Evolutionary conservation across 495 filamentous ascomycete genomes (phyloP).

Genomic region (Lophium mytilinum): DNA sequence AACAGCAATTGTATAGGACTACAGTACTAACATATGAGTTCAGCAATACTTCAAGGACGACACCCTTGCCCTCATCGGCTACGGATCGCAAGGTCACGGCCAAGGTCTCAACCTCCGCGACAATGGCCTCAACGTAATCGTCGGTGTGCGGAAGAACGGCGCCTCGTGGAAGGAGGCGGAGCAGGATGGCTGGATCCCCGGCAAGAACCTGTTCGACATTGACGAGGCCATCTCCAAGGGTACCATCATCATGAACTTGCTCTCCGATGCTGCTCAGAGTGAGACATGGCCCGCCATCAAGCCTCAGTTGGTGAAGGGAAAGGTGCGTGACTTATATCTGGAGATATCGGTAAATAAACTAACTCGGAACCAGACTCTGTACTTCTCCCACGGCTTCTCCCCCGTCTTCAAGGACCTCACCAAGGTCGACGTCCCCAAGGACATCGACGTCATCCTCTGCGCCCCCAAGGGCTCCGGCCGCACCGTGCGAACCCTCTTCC

Average conservation of each 20-base stretch:
- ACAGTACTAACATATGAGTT: constrained; percentile 10
- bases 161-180: constrained; percentile 95
- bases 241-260: constrained; percentile 97
- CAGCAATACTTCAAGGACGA: constrained; percentile 99
- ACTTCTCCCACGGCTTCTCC: constrained; percentile 99
- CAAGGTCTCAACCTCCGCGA: constrained; percentile 98
- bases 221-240: constrained; percentile 89
- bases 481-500: constrained; percentile 95
- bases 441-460: constrained; percentile 98
- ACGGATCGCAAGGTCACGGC: constrained; percentile 97
- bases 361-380: constrained; percentile 61
- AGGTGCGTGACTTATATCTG: constrained; percentile 44
- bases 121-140: constrained; percentile 97
- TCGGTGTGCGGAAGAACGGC: constrained; percentile 96
- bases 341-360: neutral
- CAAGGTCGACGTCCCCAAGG: constrained; percentile 90
- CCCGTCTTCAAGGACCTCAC: constrained; percentile 99
- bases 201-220: constrained; percentile 95
- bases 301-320: constrained; percentile 95
- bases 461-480: constrained; percentile 98
- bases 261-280: constrained; percentile 92
- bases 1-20: neutral
- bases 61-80: constrained; percentile 96
- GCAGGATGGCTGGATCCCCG: constrained; percentile 95
- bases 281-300: constrained; percentile 98